Evolutionary conservation across 345 rosid species (phyloP), one percentile per base, ranked within the genome.

Genomic region (Pistacia vera): DNA sequence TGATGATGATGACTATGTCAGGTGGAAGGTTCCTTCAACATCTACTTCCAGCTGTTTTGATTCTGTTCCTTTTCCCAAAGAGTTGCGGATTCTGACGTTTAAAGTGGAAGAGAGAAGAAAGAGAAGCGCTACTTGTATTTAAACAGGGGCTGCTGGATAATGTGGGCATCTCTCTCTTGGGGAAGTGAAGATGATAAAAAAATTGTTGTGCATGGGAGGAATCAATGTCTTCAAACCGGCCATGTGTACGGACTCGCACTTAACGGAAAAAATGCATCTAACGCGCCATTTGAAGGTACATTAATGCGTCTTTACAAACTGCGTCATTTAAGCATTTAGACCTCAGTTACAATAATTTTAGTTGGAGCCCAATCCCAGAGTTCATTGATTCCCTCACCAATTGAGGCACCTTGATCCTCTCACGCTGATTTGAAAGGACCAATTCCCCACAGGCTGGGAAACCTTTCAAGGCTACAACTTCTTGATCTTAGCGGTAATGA

Each of bases 161-260:
- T 36, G 0, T n/a, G 2, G 41, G 41, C 41, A 36, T 5, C 6
- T 36, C 41, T 36, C 41, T 36, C 3, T 36, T 36, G 41, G 41
- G 41, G 6, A 36, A 36, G 41, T 36, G 6, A 36, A 36, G 41
- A 36, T 36, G 30, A 28, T 28, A 36, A 36, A 36, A 36, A 36
- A 36, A 77, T 28, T 76, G 80, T 8, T 72, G 80, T 63, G 66
- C 56, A 41, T 80, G 83, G 80, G 52, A 8, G 78, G 83, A 6
- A 67, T 80, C 25, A 3, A 1, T 80, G 83, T 36, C 41, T 1
- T 36, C 71, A 25, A 2, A 67, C 14, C 11, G 46, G 58, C 38
- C 12, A 25, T 49, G 20, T 4, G 54, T 22, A 22, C 2, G 16
- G 2, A 20, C 80, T 76, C 44, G 36, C 72, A 56, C 83, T 81